phyloP scores from a whole-genome alignment of 257 asterid species.

The Haberlea rhodopensis region DNA sequence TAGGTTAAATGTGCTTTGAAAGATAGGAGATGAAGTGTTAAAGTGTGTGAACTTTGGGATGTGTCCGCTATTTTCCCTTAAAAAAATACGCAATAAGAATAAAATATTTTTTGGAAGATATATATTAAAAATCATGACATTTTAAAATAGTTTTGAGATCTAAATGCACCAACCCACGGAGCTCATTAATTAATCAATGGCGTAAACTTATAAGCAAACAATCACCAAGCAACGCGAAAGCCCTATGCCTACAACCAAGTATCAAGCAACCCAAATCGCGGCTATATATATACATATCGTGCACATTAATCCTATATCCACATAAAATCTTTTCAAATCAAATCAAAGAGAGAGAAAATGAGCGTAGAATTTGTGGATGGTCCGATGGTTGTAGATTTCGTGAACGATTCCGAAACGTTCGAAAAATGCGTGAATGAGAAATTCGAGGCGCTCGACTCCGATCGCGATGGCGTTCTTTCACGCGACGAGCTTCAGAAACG shows the following conservation, averaged over 20 bases:
- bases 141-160: too few relatives aligned
- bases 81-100: too few relatives aligned
- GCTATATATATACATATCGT: background rate
- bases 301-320: background rate
- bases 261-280: background rate
- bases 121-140: too few relatives aligned
- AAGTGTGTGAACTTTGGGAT: too few relatives aligned
- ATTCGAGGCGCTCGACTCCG: constrained; percentile 47
- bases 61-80: too few relatives aligned
- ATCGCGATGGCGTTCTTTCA: constrained; percentile 50
- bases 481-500: constrained; percentile 49
- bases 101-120: too few relatives aligned
- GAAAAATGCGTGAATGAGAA: constrained; percentile 44
- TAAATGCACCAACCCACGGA: too few relatives aligned
- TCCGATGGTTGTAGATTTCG: constrained; percentile 42
- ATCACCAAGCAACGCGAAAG: background rate
- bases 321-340: background rate
- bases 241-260: background rate
- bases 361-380: constrained; percentile 54
- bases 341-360: constrained; percentile 26
- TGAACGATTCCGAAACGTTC: constrained; percentile 43
- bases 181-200: too few relatives aligned
- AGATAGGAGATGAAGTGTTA: too few relatives aligned
- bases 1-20: too few relatives aligned
- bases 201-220: background rate